Evolutionary conservation across 768 basidiomycete species (phyloP).

Genomic region (Leccinum uliginosum): DNA sequence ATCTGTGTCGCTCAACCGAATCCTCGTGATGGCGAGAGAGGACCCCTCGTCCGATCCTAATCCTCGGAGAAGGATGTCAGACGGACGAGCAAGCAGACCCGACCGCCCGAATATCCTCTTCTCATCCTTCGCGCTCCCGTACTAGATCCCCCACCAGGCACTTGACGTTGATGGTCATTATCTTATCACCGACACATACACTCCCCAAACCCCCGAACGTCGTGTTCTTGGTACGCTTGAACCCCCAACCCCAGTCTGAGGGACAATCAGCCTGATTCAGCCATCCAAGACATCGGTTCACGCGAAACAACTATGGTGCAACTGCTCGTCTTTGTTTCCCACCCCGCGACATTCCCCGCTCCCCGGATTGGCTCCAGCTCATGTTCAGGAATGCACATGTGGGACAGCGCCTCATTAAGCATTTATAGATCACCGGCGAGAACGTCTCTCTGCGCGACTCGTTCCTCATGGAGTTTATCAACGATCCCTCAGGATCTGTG

Average conservation of each 20-base stretch:
- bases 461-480: constrained; percentile 20
- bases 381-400: constrained; percentile 17
- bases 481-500: neutral
- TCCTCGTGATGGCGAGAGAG: too few species aligned
- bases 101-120: too few species aligned
- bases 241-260: constrained; percentile 9
- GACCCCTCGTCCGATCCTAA: too few species aligned
- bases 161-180: neutral
- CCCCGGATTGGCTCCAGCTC: constrained; percentile 2
- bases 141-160: too few species aligned
- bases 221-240: constrained; percentile 15
- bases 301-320: neutral
- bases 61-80: too few species aligned
- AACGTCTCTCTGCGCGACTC: constrained; percentile 14
- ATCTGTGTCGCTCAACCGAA: too few species aligned
- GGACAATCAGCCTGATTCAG: neutral
- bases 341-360: constrained; percentile 20
- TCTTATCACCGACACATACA: constrained; percentile 8
- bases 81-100: too few species aligned
- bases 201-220: constrained; percentile 1
- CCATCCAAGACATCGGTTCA: neutral
- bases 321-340: constrained; percentile 17
- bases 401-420: constrained; percentile 20
- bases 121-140: too few species aligned
- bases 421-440: constrained; percentile 17